phyloP scores from a whole-genome alignment of 169 alveolate genomes.

The Plasmodium adleri region DNA sequence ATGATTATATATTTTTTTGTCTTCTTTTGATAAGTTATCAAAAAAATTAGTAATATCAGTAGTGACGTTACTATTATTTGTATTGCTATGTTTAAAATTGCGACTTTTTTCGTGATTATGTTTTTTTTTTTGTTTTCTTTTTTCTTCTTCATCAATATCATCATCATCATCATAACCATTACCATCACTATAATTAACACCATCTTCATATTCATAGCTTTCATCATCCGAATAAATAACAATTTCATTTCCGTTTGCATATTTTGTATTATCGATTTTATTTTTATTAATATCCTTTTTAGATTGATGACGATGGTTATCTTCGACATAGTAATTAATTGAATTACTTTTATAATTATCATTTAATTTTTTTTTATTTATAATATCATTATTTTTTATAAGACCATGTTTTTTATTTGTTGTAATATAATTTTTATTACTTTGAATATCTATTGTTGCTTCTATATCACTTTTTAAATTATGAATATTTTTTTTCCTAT shows the following conservation, averaged over 20 bases:
- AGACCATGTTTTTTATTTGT: constrained; percentile 14
- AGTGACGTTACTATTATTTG: constrained; percentile 11
- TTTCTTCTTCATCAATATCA: neutral
- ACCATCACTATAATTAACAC: no score
- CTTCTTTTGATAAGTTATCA: no score
- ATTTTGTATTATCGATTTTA: neutral
- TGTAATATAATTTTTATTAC: neutral
- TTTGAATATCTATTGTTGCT: neutral
- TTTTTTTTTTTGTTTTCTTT: constrained; percentile 7
- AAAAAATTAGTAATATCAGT: neutral
- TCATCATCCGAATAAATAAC: constrained; percentile 45
- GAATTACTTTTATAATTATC: constrained; percentile 10
- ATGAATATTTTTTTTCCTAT: neutral
- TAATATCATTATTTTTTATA: constrained; percentile 5
- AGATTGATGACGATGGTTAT: neutral
- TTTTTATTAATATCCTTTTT: constrained; percentile 31
- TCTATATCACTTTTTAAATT: neutral
- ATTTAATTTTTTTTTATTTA: constrained; percentile 11
- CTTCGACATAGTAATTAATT: no score
- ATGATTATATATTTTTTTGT: neutral
- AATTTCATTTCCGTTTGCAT: constrained; percentile 14
- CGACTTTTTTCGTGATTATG: constrained; percentile 12
- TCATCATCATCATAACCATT: no score
- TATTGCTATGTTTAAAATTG: constrained; percentile 20
- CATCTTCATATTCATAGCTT: neutral